phyloP scores from a whole-genome alignment of 176 grass and related monocot species.

The Ampelocalamus luodianensis region DNA sequence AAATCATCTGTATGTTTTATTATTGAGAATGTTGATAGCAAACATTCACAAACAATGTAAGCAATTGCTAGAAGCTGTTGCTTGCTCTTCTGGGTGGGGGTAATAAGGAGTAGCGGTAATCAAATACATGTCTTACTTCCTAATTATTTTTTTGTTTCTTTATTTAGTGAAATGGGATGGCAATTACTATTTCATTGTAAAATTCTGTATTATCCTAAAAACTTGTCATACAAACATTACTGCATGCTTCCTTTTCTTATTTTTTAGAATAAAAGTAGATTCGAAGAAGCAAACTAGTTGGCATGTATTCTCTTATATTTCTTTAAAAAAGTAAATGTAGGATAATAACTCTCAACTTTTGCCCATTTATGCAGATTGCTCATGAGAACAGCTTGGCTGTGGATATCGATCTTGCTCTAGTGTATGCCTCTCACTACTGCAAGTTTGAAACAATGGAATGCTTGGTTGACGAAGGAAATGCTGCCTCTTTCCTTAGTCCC shows the following conservation, averaged over 20 bases:
- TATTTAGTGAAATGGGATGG: neutral
- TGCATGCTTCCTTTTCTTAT: neutral
- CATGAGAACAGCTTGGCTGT: conserved; percentile 72
- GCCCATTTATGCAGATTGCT: conserved; percentile 61
- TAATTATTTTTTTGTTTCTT: neutral
- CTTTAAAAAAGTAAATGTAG: conserved; percentile 1
- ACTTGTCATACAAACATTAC: neutral
- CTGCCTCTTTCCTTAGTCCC: conserved; percentile 66
- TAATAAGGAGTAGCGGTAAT: neutral
- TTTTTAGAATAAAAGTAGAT: neutral
- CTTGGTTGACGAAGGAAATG: conserved; percentile 75
- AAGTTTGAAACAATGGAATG: conserved; percentile 85
- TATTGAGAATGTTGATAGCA: neutral
- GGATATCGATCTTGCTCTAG: conserved; percentile 71
- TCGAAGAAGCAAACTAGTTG: neutral
- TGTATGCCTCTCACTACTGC: conserved; percentile 75
- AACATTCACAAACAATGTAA: neutral
- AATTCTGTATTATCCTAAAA: conserved; percentile 6
- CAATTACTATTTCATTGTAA: neutral
- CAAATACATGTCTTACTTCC: neutral
- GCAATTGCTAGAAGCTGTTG: neutral
- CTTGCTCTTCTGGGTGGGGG: neutral
- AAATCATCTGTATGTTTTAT: neutral
- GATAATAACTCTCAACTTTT: conserved; percentile 20
- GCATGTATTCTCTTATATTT: neutral